These are phyloP conservation scores for Phytophthora cryptogea DNA, from an alignment of 352 stramenopile genomes.

Conservation along the genomic window DNA sequence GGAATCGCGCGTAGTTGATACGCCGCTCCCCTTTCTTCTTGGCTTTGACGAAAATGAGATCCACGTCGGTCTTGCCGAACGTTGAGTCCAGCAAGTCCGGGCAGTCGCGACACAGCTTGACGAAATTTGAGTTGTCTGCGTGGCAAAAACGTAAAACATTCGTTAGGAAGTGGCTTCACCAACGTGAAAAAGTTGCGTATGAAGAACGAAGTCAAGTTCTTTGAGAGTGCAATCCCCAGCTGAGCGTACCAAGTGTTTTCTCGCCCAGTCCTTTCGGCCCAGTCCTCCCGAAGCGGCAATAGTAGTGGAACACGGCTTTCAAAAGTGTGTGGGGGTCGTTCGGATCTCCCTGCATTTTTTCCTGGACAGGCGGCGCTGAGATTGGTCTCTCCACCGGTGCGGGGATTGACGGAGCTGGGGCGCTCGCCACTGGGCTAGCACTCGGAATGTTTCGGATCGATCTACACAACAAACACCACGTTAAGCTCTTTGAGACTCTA, in stretches of 20 bases:
- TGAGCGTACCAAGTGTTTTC: constrained; percentile 61
- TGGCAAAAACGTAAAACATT: neutral
- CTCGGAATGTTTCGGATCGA: constrained; percentile 14
- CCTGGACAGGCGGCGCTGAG: constrained; percentile 26
- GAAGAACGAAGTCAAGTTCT: neutral
- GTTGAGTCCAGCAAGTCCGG: constrained; percentile 56
- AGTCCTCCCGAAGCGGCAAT: constrained; percentile 84
- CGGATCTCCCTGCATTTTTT: constrained; percentile 59
- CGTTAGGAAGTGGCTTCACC: no score
- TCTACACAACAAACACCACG: constrained; percentile 3
- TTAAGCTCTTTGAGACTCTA: constrained; percentile 10
- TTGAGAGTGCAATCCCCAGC: neutral
- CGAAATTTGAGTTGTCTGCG: constrained; percentile 84
- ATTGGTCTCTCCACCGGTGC: constrained; percentile 16
- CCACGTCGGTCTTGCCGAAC: constrained; percentile 81
- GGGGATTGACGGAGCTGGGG: constrained; percentile 8
- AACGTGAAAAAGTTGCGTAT: no score
- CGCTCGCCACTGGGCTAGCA: constrained; percentile 2
- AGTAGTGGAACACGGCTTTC: constrained; percentile 85
- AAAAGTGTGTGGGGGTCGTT: constrained; percentile 85
- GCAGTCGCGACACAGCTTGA: constrained; percentile 84
- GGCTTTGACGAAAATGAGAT: constrained; percentile 87
- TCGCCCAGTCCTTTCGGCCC: constrained; percentile 63
- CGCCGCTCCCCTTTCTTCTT: constrained; percentile 87
- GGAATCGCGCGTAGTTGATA: constrained; percentile 84